phyloP scores from a whole-genome alignment of 2,329 filamentous ascomycete genomes.

The Trichophyton rubrum region DNA sequence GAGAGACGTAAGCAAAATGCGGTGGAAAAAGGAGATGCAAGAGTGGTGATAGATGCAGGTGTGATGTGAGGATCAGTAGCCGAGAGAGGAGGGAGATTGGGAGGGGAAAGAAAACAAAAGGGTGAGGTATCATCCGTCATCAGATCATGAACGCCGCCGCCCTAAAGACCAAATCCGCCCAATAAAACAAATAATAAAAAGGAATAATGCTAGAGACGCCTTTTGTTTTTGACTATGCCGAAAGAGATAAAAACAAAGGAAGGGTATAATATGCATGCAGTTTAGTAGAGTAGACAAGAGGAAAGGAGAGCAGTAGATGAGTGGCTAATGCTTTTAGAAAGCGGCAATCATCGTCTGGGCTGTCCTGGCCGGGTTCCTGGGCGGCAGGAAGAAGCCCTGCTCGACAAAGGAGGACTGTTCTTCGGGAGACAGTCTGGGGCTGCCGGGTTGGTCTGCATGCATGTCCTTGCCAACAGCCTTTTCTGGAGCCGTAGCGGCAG shows the following conservation, averaged over 20 bases:
- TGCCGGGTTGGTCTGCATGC: background rate
- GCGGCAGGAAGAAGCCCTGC: conserved; percentile 2
- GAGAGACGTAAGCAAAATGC: background rate
- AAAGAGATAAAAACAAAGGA: background rate
- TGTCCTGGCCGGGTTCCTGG: background rate
- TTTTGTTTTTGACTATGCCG: background rate
- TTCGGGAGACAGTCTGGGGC: background rate
- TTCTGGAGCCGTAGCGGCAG: background rate
- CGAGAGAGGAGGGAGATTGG: background rate
- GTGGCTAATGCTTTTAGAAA: background rate
- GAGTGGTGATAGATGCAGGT: background rate
- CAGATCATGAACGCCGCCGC: background rate
- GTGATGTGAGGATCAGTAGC: background rate
- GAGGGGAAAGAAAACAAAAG: no score
- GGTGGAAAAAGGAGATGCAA: background rate
- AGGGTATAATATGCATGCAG: background rate
- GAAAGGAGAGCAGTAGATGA: no score
- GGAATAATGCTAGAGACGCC: background rate
- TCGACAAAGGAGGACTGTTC: conserved; percentile 5
- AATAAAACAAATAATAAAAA: background rate
- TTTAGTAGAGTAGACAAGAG: background rate
- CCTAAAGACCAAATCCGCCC: background rate
- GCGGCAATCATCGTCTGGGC: background rate
- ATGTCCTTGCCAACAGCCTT: background rate
- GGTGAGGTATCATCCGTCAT: conserved; percentile 1